Conservation (phyloP, 352 stramenopile genomes). For the Ochromonadaceae sp. region DNA sequence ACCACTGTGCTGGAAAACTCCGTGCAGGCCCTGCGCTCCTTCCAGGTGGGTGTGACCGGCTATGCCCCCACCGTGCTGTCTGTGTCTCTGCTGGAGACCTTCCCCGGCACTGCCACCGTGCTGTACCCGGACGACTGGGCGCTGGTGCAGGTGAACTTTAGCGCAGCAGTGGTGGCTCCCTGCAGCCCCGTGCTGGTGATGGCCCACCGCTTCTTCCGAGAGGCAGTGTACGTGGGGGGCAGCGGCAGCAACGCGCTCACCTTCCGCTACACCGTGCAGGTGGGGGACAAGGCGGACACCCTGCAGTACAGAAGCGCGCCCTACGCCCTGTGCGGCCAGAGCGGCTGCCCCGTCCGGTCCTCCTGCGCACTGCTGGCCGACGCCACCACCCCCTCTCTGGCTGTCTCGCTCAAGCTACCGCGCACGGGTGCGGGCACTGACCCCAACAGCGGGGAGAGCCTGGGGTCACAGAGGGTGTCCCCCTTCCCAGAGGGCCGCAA, state of each 20-base stretch:
- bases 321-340: not conserved
- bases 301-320: not conserved
- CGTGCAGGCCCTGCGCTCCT: not conserved
- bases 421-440: too few species aligned
- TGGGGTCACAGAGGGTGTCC: not conserved
- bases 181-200: constrained; percentile 10
- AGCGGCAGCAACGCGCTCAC: not conserved
- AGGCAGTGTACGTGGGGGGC: constrained; percentile 1
- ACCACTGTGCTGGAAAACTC: not conserved
- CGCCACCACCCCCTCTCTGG: not conserved
- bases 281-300: not conserved
- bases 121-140: constrained; percentile 5
- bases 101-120: not conserved
- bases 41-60: not conserved
- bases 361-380: not conserved
- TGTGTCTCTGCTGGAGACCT: not conserved
- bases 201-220: not conserved
- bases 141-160: not conserved
- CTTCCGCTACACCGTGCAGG: constrained; percentile 1
- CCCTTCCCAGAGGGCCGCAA: not conserved
- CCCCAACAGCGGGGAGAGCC: not conserved
- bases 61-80: not conserved
- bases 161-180: not conserved
- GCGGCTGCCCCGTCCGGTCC: not conserved
- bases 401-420: not conserved